Evolutionary conservation across 108 stramenopile genomes (phyloP), one percentile per base, ranked within the genome.

Genomic region (Poteriospumella lacustris): DNA sequence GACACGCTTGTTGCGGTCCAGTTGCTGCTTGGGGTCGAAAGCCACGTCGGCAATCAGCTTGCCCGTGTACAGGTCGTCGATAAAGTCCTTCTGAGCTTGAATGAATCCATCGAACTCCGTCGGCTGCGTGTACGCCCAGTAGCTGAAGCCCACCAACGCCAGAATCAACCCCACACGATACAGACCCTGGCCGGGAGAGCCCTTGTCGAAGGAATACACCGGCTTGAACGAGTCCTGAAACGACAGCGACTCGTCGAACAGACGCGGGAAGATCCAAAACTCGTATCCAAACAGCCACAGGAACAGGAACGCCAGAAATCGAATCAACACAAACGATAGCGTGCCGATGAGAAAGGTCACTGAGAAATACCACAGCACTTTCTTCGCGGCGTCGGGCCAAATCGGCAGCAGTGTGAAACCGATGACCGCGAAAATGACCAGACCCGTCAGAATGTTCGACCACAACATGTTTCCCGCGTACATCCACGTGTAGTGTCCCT

Each of bases 41-140:
- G 94, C 90, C 84, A 95, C 91, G 76, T 97, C 96, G 24, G 93
- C 91, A 36, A 99, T 84, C 75, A 99, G 85, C 41, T 94, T 99
- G 56, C 98, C 98, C 2, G 92, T 91, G 83, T 99, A 99, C 58
- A 99, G 86, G 83, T 99, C 98, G 76, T 93, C 92, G 81, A 99
- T 86, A 82, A 99, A 99, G 77, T 97, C 96, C 41, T 92, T 94
- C 82, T 99, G 98, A 0, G 91, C 96, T 29, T 89, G 67, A 31
- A 95, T 92, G 85, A 97, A 95, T 1, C 90, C 93, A 88, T 99
- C 98, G 80, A 99, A 99, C 84, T 99, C 98, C 0, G 96, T 96
- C 2, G 98, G 98, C 83, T 99, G 98, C 0, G 92, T 95, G 29
- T 94, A 91, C 19, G 96, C 96, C 98, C 98, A 99, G 72, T 92